Evolutionary conservation across 2,329 filamentous ascomycete genomes (phyloP), one percentile per base, ranked within the genome.

Genomic region (Colletotrichum falcatum): DNA sequence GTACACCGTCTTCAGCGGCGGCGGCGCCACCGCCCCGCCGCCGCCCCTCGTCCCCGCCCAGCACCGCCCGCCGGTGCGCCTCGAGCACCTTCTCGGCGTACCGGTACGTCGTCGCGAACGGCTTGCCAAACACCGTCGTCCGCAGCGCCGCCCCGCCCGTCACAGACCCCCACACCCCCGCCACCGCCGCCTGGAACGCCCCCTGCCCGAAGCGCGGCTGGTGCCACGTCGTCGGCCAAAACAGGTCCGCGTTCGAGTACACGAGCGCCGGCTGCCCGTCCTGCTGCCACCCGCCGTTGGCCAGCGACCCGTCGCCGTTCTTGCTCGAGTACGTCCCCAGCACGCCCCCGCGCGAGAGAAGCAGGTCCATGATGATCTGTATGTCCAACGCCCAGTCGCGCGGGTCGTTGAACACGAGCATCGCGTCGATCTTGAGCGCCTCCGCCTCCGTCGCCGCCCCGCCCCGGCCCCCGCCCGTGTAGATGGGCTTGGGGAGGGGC

Each of bases 371-470:
- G 67, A 98, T 92, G 75, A 98, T 84, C 78, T 97, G 93, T 2
- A 90, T 90, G 79, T 98, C 95, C 12, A 98, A 87, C 0, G 93
- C 94, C 96, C 96, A 99, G 83, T 99, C 96, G 66, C 96, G 89
- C 4, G 96, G 95, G 80, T 98, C 96, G 79, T 97, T 97, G 86
- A 95, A 98, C 8, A 98, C 92, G 76, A 98, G 92, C 35, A 98
- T 89, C 35, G 95, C 94, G 77, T 97, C 94, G 74, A 99, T 92
- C 75, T 94, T 94, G 58, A 95, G 86, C 12, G 85, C 81, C 12
- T 83, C 77, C 0, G 65, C 79, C 78, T 61, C 77, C 62, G 71
- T 18, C 48, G 44, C 82, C 72, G 81, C 83, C 77, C 74, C 72
- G 46, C 79, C 76, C 44, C 23, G 82, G 72, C 81, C 83, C 77